A percentile compares a stretch with the other conserved stretches of the same genome.
Conservation (phyloP, 2,329 filamentous ascomycete species). For the Verruconis gallopava region DNA sequence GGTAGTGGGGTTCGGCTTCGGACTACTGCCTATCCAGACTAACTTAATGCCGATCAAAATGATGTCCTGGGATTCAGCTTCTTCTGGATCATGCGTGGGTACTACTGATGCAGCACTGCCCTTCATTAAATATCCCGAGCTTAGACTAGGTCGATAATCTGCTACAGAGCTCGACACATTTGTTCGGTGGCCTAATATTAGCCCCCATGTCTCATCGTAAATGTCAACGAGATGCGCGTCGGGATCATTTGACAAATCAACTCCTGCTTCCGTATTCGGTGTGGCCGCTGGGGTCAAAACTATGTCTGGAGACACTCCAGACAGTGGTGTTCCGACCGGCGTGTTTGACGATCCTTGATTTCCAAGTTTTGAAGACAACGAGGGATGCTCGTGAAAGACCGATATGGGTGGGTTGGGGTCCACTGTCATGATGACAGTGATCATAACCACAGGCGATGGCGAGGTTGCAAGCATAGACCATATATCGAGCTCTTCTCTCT, state of each 20-base stretch:
- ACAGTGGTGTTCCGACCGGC: conserved; percentile 25
- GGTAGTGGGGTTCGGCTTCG: background rate
- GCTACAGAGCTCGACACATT: conserved; percentile 12
- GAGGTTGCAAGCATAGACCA: conserved; percentile 25
- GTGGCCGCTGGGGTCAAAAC: conserved; percentile 50
- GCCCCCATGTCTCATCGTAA: conserved; percentile 64
- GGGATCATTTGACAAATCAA: conserved; percentile 37
- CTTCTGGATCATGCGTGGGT: background rate
- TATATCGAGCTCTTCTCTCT: conserved; percentile 46
- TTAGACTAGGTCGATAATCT: conserved; percentile 5
- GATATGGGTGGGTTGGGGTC: conserved; percentile 53
- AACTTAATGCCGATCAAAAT: conserved; percentile 29
- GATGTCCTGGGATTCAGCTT: conserved; percentile 8
- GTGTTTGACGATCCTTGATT: conserved; percentile 13
- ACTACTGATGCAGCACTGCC: background rate
- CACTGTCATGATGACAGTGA: conserved; percentile 46
- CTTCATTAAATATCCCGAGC: conserved; percentile 1
- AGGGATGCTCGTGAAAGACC: conserved; percentile 38
- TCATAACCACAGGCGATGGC: conserved; percentile 24
- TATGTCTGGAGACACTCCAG: conserved; percentile 32
- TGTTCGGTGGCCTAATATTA: conserved; percentile 50
- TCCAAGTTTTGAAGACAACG: conserved; percentile 13
- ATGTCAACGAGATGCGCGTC: conserved; percentile 60
- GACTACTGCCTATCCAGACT: conserved; percentile 27
- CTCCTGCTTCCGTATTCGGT: conserved; percentile 24